phyloP scores from a whole-genome alignment of 768 basidiomycete species.

The Psilocybe cyanescens region DNA sequence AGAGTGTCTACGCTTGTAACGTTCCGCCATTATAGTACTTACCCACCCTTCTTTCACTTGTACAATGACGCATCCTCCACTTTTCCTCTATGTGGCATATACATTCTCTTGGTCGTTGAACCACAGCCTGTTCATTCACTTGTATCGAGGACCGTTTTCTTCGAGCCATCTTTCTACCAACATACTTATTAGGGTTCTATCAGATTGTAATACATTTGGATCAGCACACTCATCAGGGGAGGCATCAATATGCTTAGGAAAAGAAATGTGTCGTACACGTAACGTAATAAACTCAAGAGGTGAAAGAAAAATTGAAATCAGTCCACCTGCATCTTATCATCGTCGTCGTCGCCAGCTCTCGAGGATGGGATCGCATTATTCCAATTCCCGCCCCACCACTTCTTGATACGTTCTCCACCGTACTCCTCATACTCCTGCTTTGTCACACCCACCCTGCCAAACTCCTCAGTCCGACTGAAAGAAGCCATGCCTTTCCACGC shows the following conservation, averaged over 20 bases:
- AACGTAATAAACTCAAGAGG: neutral
- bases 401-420: conserved; percentile 84
- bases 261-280: neutral
- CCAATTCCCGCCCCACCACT: conserved; percentile 95
- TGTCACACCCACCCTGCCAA: conserved; percentile 62
- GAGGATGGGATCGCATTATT: conserved; percentile 40
- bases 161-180: conserved; percentile 12
- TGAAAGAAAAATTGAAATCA: conserved; percentile 1
- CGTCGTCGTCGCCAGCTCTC: neutral
- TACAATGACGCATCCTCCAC: conserved; percentile 11
- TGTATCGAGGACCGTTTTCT: neutral
- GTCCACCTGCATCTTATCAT: conserved; percentile 23
- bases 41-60: conserved; percentile 8
- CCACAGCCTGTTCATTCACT: neutral
- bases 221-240: conserved; percentile 6
- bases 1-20: neutral
- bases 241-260: neutral
- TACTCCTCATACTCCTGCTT: conserved; percentile 87
- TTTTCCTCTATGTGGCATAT: conserved; percentile 3
- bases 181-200: conserved; percentile 12
- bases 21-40: conserved; percentile 11
- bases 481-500: conserved; percentile 95
- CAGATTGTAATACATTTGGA: conserved; percentile 23
- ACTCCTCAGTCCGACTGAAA: conserved; percentile 62
- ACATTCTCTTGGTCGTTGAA: conserved; percentile 4